Conservation (phyloP, 345 rosid genomes). For the Gynandropsis gynandra region DNA sequence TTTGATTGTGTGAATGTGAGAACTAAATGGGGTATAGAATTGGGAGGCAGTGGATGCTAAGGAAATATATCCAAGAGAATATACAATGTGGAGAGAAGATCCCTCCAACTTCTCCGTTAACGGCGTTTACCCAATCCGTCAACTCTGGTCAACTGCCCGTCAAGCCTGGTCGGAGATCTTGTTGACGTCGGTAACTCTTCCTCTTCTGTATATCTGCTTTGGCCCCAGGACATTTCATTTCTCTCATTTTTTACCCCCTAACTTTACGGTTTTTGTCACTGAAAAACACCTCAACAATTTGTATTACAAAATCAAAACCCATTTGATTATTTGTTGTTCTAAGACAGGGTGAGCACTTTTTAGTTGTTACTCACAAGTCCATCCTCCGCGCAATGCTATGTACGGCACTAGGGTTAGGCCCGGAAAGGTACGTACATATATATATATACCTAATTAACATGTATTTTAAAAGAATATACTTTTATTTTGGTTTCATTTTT, state of each 20-base stretch:
- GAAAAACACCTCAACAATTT: too few relatives aligned
- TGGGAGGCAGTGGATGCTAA: slow-evolving; percentile 67
- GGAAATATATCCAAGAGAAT: slow-evolving; percentile 47
- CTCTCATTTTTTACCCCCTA: too few relatives aligned
- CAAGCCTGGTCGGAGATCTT: slow-evolving; percentile 66
- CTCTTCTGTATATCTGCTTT: not conserved
- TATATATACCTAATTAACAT: too few relatives aligned
- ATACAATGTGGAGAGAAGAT: slow-evolving; percentile 51
- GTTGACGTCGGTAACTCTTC: slow-evolving; percentile 39
- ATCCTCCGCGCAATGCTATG: slow-evolving; percentile 56
- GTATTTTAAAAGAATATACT: too few relatives aligned
- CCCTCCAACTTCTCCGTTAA: slow-evolving; percentile 50
- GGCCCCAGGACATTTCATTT: too few relatives aligned
- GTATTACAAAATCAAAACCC: slow-evolving; percentile 16
- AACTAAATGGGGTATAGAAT: slow-evolving; percentile 45
- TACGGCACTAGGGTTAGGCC: slow-evolving; percentile 54
- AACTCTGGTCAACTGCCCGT: slow-evolving; percentile 49
- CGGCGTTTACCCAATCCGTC: slow-evolving; percentile 49
- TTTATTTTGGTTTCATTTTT: too few relatives aligned
- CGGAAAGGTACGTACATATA: slow-evolving; percentile 38
- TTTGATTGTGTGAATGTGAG: not conserved
- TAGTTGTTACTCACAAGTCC: slow-evolving; percentile 63
- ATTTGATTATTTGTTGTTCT: slow-evolving; percentile 10
- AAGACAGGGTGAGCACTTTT: slow-evolving; percentile 40
- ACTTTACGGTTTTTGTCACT: not conserved